Evolutionary conservation across 805 yeast species (phyloP), one percentile per base, ranked within the genome.

Genomic region (Pichia californica): DNA sequence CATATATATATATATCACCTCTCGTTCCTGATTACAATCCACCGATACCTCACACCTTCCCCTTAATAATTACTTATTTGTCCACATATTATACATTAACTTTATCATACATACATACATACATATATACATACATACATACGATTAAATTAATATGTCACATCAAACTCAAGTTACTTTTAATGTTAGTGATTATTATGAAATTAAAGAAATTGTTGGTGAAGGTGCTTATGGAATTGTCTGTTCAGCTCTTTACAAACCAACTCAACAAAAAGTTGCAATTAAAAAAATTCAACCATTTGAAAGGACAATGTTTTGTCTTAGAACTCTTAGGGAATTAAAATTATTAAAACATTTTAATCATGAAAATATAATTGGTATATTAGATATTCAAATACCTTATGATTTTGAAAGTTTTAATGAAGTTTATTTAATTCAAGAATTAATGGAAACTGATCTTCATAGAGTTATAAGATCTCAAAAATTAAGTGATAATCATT

Each of bases 171-270:
- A 59, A 42, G 60, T 63, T 30, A 60, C 77, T n/a, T 91, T 91
- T 71, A 87, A 88, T 61, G 91, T 91, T 23, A 80, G 89, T 25
- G 85, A 83, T 48, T 88, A 86, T 57, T 91, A 89, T 63, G 88
- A 88, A 61, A 79, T 91, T 37, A 70, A 81, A 40, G 88, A 86
- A 52, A 76, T 91, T 14, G 81, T 91, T 2, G 98, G 98, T 8
- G 95, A 88, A 63, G 98, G 98, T 16, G 97, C 98, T 0, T 91
- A 91, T 59, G 98, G 98, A 6, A 79, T 89, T 11, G 98, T 91
- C 10, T 81, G 96, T 62, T 78, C 91, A 10, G 97, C 97, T 0
- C 65, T 81, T 10, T 96, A 91, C 63, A 76, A 77, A 56, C 95
- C 96, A 6, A 76, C 93, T 1, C 82, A 83, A 43, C 89, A 83